Evolutionary conservation across 2,329 filamentous ascomycete genomes (phyloP).

Genomic region (Paradendryphiella salina): DNA sequence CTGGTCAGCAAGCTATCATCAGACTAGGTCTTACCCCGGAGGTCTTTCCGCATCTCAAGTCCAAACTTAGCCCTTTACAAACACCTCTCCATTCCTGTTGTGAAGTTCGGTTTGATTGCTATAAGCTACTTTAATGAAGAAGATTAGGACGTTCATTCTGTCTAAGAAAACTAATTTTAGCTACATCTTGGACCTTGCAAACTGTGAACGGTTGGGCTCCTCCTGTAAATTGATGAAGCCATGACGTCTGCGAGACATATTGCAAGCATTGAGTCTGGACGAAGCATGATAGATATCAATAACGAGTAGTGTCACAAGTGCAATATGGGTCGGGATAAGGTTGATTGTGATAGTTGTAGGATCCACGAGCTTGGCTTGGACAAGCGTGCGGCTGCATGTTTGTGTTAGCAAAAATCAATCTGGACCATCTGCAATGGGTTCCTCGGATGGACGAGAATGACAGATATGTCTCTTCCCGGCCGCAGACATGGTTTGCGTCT

Average conservation of each 20-base stretch:
- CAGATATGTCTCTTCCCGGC: background rate
- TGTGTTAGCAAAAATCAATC: background rate
- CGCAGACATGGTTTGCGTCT: background rate
- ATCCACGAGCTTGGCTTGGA: background rate
- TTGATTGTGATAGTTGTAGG: background rate
- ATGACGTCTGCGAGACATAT: too few species aligned
- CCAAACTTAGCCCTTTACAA: background rate
- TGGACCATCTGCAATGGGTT: background rate
- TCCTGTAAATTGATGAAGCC: too few species aligned
- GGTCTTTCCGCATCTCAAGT: background rate
- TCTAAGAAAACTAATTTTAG: background rate
- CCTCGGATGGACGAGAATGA: background rate
- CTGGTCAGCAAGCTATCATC: background rate
- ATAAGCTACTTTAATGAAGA: background rate
- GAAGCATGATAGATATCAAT: too few species aligned
- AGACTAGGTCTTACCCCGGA: background rate
- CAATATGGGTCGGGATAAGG: background rate
- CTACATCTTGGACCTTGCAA: background rate
- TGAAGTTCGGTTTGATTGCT: background rate
- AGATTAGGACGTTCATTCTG: background rate
- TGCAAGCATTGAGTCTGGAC: too few species aligned
- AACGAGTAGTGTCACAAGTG: too few species aligned
- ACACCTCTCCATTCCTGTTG: background rate
- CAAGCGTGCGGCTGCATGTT: background rate
- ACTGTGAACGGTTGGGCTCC: too few species aligned